These are phyloP conservation scores for Coemansia sp. DNA, from an alignment of 192 early-diverging fungal genomes.

Conservation along the genomic window DNA sequence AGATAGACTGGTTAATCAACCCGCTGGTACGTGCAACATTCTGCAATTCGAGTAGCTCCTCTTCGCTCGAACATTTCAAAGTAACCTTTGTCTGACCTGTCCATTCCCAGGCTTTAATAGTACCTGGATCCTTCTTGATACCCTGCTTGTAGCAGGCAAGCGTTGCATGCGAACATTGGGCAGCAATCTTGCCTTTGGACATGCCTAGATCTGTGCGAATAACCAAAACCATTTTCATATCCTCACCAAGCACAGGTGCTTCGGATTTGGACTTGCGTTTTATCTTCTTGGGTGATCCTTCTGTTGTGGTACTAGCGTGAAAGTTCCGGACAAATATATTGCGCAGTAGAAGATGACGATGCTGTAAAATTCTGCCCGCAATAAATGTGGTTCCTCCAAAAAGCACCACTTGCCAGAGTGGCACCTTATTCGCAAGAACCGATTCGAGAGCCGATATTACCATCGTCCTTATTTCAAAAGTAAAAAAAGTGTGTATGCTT, in stretches of 20 bases:
- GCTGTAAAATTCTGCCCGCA: background rate
- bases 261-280: background rate
- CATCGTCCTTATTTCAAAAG: background rate
- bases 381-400: conserved; percentile 23
- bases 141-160: conserved; percentile 76
- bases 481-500: background rate
- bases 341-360: conserved; percentile 7
- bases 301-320: background rate
- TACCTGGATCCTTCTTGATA: conserved; percentile 46
- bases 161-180: conserved; percentile 93
- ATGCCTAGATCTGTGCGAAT: conserved; percentile 89
- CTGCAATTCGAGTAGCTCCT: conserved; percentile 58
- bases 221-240: conserved; percentile 66
- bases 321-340: background rate
- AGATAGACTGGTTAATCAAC: conserved; percentile 60
- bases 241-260: conserved; percentile 7
- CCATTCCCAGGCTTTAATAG: conserved; percentile 66
- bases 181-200: conserved; percentile 92
- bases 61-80: conserved; percentile 72
- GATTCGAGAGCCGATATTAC: conserved; percentile 6
- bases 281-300: background rate
- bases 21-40: conserved; percentile 19
- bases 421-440: conserved; percentile 10
- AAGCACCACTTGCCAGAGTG: conserved; percentile 26
- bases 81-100: conserved; percentile 86